Evolutionary conservation across 83 land plant species (phyloP).

Genomic region (Diphasiastrum complanatum): DNA sequence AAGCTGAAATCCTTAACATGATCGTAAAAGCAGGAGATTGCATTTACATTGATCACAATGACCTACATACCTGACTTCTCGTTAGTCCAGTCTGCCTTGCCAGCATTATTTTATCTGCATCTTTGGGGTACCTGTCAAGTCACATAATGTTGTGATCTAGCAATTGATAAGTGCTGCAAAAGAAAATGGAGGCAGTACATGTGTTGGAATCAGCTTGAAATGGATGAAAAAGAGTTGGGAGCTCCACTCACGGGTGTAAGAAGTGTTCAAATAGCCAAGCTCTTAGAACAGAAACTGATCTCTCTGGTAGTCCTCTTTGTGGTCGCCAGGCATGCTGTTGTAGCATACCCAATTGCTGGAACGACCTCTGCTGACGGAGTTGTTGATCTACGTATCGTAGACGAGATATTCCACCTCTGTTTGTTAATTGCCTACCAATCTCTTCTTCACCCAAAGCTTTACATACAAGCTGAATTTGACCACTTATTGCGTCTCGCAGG

Average conservation of each 20-base stretch:
- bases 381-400: conserved; percentile 6
- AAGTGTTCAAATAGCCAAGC: conserved; percentile 18
- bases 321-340: conserved; percentile 16
- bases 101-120: conserved; percentile 69
- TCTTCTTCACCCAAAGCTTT: conserved; percentile 16
- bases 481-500: conserved; percentile 14
- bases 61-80: conserved; percentile 56
- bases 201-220: too few relatives aligned
- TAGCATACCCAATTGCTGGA: conserved; percentile 8
- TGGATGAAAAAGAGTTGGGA: too few relatives aligned
- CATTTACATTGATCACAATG: neutral
- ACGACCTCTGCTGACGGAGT: neutral
- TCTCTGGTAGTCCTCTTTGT: conserved; percentile 8
- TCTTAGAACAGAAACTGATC: conserved; percentile 10
- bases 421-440: neutral
- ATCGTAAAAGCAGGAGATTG: neutral
- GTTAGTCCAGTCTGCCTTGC: conserved; percentile 80
- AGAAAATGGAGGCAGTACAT: too few relatives aligned
- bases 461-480: conserved; percentile 6
- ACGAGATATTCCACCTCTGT: neutral
- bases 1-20: neutral
- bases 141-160: neutral
- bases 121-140: conserved; percentile 60
- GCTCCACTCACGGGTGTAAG: conserved; percentile 11
- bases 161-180: neutral